Evolutionary conservation across 805 yeast genomes (phyloP).

Genomic region (Nakazawaea peltata): DNA sequence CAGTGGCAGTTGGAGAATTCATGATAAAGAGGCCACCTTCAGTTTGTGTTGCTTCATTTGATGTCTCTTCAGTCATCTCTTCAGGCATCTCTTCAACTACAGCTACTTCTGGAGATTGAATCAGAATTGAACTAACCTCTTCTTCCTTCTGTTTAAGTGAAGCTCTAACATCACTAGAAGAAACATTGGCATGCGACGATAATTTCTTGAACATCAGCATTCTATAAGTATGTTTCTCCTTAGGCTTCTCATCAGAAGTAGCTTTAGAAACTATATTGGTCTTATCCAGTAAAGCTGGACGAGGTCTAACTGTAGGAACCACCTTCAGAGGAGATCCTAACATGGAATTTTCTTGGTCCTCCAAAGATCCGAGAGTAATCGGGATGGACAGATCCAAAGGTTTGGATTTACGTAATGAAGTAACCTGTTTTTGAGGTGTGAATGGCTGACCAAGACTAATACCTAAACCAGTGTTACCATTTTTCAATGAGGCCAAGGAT

Average conservation of each 20-base stretch:
- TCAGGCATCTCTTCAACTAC: not conserved
- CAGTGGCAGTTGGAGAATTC: not conserved
- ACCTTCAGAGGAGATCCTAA: not conserved
- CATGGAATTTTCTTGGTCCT: not conserved
- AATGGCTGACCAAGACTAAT: conserved; percentile 1
- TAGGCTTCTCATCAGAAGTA: not conserved
- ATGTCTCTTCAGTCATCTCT: not conserved
- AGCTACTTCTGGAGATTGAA: not conserved
- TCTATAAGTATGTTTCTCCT: conserved; percentile 2
- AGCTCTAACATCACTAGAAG: not conserved
- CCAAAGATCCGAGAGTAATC: not conserved
- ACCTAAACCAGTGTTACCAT: conserved; percentile 2
- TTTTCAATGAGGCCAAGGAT: not conserved
- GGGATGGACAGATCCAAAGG: not conserved
- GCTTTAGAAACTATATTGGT: conserved; percentile 1
- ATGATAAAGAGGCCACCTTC: not conserved
- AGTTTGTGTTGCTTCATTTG: not conserved
- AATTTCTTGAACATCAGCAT: conserved; percentile 5
- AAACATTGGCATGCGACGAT: not conserved
- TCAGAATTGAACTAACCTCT: not conserved
- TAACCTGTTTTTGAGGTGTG: not conserved
- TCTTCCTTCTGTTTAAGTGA: not conserved
- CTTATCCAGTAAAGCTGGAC: not conserved
- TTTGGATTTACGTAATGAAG: conserved; percentile 4
- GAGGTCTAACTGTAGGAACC: too few relatives aligned